Evolutionary conservation across 768 basidiomycete genomes (phyloP).

Genomic region (Amanita molliuscula): DNA sequence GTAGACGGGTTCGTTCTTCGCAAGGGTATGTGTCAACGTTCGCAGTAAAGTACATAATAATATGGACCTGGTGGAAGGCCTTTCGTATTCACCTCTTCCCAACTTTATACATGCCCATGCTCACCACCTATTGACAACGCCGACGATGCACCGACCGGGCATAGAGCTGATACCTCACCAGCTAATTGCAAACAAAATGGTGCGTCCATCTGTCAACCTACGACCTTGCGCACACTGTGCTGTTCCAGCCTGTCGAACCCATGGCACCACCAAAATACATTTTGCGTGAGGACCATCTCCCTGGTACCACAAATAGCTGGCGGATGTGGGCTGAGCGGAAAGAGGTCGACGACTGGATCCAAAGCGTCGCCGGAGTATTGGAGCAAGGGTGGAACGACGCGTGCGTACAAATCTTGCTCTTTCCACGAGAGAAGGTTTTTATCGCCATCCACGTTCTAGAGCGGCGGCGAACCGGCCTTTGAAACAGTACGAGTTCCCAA

Average conservation of each 20-base stretch:
- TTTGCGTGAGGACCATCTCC: slow-evolving; percentile 64
- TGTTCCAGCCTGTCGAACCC: slow-evolving; percentile 58
- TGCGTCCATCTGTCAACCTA: slow-evolving; percentile 17
- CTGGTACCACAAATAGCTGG: slow-evolving; percentile 76
- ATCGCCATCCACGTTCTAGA: slow-evolving; percentile 24
- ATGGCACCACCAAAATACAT: slow-evolving; percentile 53
- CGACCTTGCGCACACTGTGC: slow-evolving; percentile 1
- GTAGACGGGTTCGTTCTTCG: slow-evolving; percentile 96
- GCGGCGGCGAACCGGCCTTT: slow-evolving; percentile 43
- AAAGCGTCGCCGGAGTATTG: slow-evolving; percentile 77
- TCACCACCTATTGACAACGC: slow-evolving; percentile 48
- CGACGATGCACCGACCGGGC: slow-evolving; percentile 37
- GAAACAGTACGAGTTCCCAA: slow-evolving; percentile 89
- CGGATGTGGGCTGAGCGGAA: slow-evolving; percentile 64
- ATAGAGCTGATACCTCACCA: slow-evolving; percentile 80
- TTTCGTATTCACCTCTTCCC: slow-evolving; percentile 65
- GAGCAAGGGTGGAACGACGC: slow-evolving; percentile 87
- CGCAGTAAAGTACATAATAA: neutral
- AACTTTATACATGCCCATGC: slow-evolving; percentile 76
- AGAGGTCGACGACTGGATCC: slow-evolving; percentile 93
- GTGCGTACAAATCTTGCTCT: slow-evolving; percentile 30
- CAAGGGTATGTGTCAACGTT: slow-evolving; percentile 50
- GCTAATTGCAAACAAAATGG: slow-evolving; percentile 74
- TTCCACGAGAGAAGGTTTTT: neutral
- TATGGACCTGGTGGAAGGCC: slow-evolving; percentile 37